Conservation (phyloP, 2,329 filamentous ascomycete species). For the Stemphylium beticola region DNA sequence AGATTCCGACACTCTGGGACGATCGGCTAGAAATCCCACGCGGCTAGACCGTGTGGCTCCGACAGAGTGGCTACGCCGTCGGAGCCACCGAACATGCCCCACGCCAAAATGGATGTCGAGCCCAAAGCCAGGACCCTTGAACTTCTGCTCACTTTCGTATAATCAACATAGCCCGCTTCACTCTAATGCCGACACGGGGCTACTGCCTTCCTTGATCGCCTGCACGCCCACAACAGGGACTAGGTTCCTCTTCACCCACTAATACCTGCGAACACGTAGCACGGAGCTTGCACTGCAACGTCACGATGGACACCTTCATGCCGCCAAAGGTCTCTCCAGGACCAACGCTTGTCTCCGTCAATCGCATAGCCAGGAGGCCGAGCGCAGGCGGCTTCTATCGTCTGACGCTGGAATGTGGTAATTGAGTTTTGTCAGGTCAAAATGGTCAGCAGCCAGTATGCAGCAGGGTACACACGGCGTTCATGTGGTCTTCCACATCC, state of each 20-base stretch:
- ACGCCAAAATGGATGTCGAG: no score
- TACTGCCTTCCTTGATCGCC: no score
- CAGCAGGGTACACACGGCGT: conserved; percentile 2
- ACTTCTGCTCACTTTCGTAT: no score
- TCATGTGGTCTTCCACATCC: background rate
- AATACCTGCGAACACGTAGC: conserved; percentile 2
- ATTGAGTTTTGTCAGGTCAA: conserved; percentile 5
- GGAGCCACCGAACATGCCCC: no score
- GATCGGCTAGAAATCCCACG: no score
- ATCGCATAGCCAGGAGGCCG: background rate
- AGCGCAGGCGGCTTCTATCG: background rate
- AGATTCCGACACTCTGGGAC: no score
- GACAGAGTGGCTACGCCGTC: no score
- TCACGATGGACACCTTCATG: conserved; percentile 5
- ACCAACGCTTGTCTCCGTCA: background rate
- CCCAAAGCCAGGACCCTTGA: no score
- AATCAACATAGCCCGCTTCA: no score
- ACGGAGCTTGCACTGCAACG: conserved; percentile 15
- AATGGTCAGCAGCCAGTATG: conserved; percentile 1
- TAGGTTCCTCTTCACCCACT: background rate
- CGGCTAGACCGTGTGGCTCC: no score
- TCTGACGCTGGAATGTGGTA: conserved; percentile 2
- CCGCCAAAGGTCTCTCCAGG: background rate
- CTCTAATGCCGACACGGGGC: no score
- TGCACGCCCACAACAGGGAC: no score